Evolutionary conservation across 805 yeast species (phyloP).

Genomic region (Candida cerambycidarum): DNA sequence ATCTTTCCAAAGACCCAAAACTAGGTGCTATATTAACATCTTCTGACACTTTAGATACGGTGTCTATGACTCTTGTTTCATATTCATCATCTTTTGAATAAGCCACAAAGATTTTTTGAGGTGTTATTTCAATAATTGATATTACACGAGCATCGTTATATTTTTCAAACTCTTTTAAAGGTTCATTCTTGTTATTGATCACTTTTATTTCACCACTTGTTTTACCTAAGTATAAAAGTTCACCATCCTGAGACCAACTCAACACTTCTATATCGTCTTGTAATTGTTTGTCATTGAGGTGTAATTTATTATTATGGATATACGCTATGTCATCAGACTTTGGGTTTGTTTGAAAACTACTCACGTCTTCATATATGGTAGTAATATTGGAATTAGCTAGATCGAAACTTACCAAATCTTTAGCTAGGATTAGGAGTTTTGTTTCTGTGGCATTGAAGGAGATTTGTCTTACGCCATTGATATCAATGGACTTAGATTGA

Average conservation of each 20-base stretch:
- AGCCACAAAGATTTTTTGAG: constrained; percentile 7
- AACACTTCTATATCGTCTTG: constrained; percentile 8
- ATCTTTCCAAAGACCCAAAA: constrained; percentile 50
- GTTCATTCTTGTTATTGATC: constrained; percentile 1
- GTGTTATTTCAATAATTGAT: constrained; percentile 3
- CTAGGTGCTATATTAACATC: constrained; percentile 53
- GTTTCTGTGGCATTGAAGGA: constrained; percentile 31
- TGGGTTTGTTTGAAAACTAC: constrained; percentile 4
- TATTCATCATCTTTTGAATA: constrained; percentile 19
- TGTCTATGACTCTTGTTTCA: constrained; percentile 17
- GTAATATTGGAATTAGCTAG: not conserved
- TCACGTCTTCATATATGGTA: not conserved
- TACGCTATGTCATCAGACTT: constrained; percentile 13
- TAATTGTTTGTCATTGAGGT: constrained; percentile 13
- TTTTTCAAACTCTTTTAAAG: constrained; percentile 1
- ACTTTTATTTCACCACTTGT: constrained; percentile 3
- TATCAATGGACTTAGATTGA: constrained; percentile 13
- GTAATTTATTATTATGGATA: constrained; percentile 12
- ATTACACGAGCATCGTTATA: constrained; percentile 3
- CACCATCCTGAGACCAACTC: constrained; percentile 19
- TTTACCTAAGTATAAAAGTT: constrained; percentile 16
- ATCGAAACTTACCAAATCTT: not conserved
- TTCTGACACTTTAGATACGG: constrained; percentile 28
- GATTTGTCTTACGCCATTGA: constrained; percentile 15
- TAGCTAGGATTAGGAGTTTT: constrained; percentile 21